A percentile compares a stretch with the other conserved stretches of the same genome.
phyloP scores from a whole-genome alignment of 2,329 filamentous ascomycete genomes.

The Ceratocystis alfenasii region DNA sequence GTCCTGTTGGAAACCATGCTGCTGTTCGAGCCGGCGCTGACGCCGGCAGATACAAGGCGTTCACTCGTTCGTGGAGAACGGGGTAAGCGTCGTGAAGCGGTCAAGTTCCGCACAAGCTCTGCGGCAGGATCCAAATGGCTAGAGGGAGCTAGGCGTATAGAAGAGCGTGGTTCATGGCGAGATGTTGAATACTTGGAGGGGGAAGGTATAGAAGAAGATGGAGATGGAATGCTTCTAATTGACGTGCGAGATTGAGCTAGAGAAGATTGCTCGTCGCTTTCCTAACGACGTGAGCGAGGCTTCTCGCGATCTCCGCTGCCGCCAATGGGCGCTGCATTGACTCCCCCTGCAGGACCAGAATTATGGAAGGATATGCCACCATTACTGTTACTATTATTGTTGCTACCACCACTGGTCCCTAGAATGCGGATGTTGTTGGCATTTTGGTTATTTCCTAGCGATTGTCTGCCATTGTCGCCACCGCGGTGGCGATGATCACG shows the following conservation, averaged over 20 bases:
- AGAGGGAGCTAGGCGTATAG: too few relatives aligned
- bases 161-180: too few relatives aligned
- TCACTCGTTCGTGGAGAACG: background rate
- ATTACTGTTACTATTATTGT: background rate
- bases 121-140: background rate
- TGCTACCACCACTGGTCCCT: background rate
- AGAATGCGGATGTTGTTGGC: conserved; percentile 18
- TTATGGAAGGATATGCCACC: background rate
- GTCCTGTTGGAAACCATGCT: background rate
- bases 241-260: background rate
- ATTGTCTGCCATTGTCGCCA: conserved; percentile 8
- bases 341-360: conserved; percentile 16
- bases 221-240: background rate
- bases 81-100: background rate
- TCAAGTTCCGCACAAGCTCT: background rate
- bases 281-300: conserved; percentile 29
- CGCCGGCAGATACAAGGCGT: background rate
- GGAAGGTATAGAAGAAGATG: background rate
- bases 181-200: too few relatives aligned
- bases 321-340: conserved; percentile 21
- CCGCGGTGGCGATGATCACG: conserved; percentile 19
- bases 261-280: conserved; percentile 7
- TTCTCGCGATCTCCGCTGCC: conserved; percentile 29
- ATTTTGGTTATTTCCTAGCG: background rate
- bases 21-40: background rate